These are phyloP conservation scores for Sarocladium oryzae DNA, from an alignment of 2,329 filamentous ascomycete genomes.

Conservation along the genomic window DNA sequence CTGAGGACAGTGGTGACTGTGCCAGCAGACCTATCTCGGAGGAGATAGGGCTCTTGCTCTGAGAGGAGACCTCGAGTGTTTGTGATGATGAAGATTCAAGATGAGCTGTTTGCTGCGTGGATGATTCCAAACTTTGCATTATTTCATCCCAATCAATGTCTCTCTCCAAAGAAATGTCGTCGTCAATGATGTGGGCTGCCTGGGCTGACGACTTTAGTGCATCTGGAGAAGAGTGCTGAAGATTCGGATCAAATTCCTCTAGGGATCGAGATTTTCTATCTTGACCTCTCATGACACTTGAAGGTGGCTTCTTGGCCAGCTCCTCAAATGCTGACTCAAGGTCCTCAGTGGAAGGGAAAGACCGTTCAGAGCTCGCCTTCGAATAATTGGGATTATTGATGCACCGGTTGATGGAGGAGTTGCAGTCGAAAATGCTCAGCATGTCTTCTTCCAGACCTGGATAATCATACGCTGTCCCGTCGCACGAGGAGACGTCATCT, in stretches of 20 bases:
- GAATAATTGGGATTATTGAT: no score
- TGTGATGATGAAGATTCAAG: not conserved
- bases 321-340: not conserved
- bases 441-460: slow-evolving; percentile 3
- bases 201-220: not conserved
- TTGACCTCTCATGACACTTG: slow-evolving; percentile 27
- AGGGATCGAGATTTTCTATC: slow-evolving; percentile 27
- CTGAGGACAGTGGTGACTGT: not conserved
- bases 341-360: not conserved
- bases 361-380: not conserved
- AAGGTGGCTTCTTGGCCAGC: slow-evolving; percentile 14
- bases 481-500: not conserved
- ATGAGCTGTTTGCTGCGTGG: not conserved
- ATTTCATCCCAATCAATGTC: slow-evolving; percentile 33
- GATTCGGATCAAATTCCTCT: slow-evolving; percentile 27
- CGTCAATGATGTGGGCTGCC: not conserved
- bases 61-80: not conserved
- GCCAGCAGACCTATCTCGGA: no score
- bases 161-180: slow-evolving; percentile 22
- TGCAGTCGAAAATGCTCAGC: not conserved
- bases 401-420: not conserved
- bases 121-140: not conserved
- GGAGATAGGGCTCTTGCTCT: not conserved
- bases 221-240: slow-evolving; percentile 27
- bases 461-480: not conserved